Percentiles rank a stretch among this genome's conserved stretches.
phyloP scores from a whole-genome alignment of 2,329 filamentous ascomycete genomes.

The Fusarium verticillioides region DNA sequence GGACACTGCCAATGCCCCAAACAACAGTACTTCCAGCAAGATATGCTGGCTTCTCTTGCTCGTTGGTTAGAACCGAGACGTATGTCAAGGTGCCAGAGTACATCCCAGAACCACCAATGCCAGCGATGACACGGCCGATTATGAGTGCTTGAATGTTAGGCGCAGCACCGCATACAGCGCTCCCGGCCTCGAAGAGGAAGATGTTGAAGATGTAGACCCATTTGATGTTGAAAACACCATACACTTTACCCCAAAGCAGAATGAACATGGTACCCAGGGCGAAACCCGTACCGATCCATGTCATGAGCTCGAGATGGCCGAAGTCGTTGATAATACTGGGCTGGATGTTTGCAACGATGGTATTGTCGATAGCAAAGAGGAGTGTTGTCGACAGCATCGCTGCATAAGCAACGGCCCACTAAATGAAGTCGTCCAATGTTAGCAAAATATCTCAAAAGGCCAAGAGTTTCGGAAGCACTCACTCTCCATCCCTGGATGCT shows the following conservation, averaged over 20 bases:
- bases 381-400: background rate
- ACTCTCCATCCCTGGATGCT: background rate
- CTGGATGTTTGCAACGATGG: background rate
- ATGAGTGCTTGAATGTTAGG: background rate
- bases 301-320: background rate
- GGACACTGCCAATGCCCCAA: background rate
- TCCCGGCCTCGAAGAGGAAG: background rate
- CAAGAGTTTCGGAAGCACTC: fast-evolving
- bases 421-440: background rate
- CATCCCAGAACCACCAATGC: background rate
- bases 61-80: background rate
- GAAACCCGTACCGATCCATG: background rate
- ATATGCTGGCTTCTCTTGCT: background rate
- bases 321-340: background rate
- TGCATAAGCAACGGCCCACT: background rate
- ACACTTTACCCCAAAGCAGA: background rate
- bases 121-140: background rate
- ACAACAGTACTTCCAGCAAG: background rate
- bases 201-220: background rate
- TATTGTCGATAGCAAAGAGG: background rate
- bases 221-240: background rate
- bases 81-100: background rate
- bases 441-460: fast-evolving
- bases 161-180: background rate
- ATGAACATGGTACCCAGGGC: background rate